These are phyloP conservation scores for Plantago ovata DNA, from an alignment of 257 asterid genomes.

Conservation along the genomic window DNA sequence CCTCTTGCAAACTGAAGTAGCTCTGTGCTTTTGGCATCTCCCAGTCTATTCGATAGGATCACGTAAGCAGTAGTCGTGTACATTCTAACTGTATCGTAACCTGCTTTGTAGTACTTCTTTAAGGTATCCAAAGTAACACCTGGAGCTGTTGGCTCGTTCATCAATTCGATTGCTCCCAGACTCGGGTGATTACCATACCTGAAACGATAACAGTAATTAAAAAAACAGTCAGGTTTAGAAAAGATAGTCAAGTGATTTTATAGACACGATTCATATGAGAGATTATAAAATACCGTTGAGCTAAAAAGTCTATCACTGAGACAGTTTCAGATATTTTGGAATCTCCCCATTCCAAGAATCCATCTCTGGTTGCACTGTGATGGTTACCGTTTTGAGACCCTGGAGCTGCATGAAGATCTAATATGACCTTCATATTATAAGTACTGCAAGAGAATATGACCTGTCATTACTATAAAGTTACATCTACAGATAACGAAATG, in stretches of 20 bases:
- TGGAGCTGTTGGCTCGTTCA: constrained; percentile 45
- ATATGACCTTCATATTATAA: constrained; percentile 40
- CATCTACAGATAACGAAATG: neutral
- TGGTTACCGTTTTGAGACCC: constrained; percentile 55
- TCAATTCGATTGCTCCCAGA: constrained; percentile 40
- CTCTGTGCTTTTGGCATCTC: constrained; percentile 40
- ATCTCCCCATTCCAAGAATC: constrained; percentile 44
- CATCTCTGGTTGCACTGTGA: constrained; percentile 50
- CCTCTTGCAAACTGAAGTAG: constrained; percentile 27
- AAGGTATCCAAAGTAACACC: constrained; percentile 31
- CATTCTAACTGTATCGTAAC: constrained; percentile 42
- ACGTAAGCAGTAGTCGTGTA: constrained; percentile 33
- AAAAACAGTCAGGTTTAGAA: neutral
- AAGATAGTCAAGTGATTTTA: neutral
- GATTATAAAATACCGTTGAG: constrained; percentile 27
- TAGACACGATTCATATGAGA: neutral
- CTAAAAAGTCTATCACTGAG: constrained; percentile 41
- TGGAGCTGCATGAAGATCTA: constrained; percentile 48
- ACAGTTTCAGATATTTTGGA: constrained; percentile 37
- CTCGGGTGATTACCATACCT: constrained; percentile 38
- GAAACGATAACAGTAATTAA: neutral
- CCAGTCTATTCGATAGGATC: constrained; percentile 40
- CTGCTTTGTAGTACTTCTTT: constrained; percentile 36
- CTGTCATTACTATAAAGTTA: neutral
- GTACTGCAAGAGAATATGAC: constrained; percentile 24